phyloP scores from a whole-genome alignment of 192 early-diverging fungal genomes.

The Coemansia javaensis region DNA sequence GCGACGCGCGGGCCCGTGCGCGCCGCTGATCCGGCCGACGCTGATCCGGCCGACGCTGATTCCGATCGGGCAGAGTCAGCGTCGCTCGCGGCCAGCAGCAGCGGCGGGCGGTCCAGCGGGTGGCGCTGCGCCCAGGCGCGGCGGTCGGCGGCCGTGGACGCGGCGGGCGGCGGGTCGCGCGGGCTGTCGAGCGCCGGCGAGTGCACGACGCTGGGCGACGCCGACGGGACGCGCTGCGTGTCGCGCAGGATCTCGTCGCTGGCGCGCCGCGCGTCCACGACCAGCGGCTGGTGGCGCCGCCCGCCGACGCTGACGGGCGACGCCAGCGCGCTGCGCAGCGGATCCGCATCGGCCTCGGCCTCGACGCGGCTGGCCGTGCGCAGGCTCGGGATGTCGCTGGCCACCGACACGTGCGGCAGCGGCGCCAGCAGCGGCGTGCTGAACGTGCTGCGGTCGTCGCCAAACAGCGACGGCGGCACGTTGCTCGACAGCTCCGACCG shows the following conservation, averaged over 20 bases:
- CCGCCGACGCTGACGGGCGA: constrained; percentile 49
- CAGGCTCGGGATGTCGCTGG: constrained; percentile 43
- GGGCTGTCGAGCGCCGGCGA: constrained; percentile 25
- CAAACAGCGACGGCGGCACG: constrained; percentile 44
- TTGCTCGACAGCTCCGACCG: constrained; percentile 46
- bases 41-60: too few relatives aligned
- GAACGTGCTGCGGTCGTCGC: constrained; percentile 46
- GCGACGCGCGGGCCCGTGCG: too few relatives aligned
- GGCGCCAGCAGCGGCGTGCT: constrained; percentile 36
- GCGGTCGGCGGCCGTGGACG: constrained; percentile 11
- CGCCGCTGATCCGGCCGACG: too few relatives aligned
- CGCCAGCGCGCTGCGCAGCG: constrained; percentile 13
- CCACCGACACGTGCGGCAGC: constrained; percentile 35
- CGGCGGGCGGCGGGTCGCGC: not conserved
- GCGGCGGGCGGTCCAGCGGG: constrained; percentile 27
- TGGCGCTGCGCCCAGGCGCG: constrained; percentile 27
- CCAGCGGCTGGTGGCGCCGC: constrained; percentile 42
- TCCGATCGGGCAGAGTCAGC: too few relatives aligned
- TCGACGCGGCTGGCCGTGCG: constrained; percentile 14
- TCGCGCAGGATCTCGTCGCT: constrained; percentile 29
- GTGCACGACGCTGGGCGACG: constrained; percentile 18
- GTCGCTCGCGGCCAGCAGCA: constrained; percentile 1
- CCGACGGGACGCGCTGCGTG: constrained; percentile 19
- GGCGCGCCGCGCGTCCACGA: constrained; percentile 34
- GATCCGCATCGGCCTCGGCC: not conserved